Percentiles rank a stretch among this genome's conserved stretches.
These are phyloP conservation scores for Sarocladium strictum DNA, from an alignment of 2,329 filamentous ascomycete species.

Conservation along the genomic window DNA sequence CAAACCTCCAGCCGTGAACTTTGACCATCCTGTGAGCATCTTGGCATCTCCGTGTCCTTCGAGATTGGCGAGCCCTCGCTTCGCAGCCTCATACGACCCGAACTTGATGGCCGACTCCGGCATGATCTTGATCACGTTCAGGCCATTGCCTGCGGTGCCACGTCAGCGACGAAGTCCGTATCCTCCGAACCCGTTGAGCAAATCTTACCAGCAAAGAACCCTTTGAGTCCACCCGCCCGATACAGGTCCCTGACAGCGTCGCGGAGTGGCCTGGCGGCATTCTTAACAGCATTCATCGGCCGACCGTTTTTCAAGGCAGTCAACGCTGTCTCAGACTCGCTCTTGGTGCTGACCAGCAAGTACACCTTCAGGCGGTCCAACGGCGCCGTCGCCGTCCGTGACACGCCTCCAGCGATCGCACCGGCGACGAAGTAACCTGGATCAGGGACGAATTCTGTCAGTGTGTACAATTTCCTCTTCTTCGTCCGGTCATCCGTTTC, in stretches of 20 bases:
- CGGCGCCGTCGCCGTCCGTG: conserved; percentile 89
- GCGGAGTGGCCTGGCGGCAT: conserved; percentile 62
- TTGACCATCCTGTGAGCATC: conserved; percentile 74
- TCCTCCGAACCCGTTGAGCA: background rate
- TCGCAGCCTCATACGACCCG: conserved; percentile 92
- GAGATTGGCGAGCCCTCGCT: conserved; percentile 75
- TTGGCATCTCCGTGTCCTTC: conserved; percentile 84
- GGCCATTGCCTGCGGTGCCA: conserved; percentile 68
- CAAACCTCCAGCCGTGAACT: conserved; percentile 84
- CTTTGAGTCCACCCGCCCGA: conserved; percentile 77
- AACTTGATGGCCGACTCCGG: conserved; percentile 98
- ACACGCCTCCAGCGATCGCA: conserved; percentile 89
- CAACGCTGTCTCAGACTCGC: conserved; percentile 43
- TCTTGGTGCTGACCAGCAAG: conserved; percentile 79
- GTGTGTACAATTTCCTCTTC: conserved; percentile 40
- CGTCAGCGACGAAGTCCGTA: background rate
- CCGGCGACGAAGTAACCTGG: conserved; percentile 98
- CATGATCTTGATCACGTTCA: conserved; percentile 98
- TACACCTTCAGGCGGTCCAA: conserved; percentile 97
- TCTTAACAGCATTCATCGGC: conserved; percentile 56
- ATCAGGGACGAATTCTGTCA: conserved; percentile 69
- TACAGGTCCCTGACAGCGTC: conserved; percentile 75
- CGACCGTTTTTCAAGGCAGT: conserved; percentile 66
- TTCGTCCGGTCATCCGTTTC: conserved; percentile 13
- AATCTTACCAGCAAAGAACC: conserved; percentile 80